These are phyloP conservation scores for Barnettozyma wickerhamii DNA, from an alignment of 805 yeast genomes.

Conservation along the genomic window DNA sequence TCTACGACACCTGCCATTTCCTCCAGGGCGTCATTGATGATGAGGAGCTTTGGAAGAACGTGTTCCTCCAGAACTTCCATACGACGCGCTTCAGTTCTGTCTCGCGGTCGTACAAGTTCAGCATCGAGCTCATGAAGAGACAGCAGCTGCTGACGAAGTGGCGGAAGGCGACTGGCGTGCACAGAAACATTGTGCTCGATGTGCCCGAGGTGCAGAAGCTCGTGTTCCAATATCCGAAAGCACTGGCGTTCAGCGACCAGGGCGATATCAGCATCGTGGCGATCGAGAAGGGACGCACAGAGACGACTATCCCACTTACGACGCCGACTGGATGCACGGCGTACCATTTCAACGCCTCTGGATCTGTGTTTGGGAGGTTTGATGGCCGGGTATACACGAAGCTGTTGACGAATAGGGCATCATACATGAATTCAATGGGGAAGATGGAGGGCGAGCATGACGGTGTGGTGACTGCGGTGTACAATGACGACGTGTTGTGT, in stretches of 20 bases:
- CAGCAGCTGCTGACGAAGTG: conserved; percentile 20
- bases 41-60: conserved; percentile 39
- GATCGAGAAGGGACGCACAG: conserved; percentile 14
- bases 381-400: conserved; percentile 18
- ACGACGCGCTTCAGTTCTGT: conserved; percentile 33
- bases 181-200: conserved; percentile 8
- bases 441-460: conserved; percentile 10
- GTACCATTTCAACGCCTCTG: conserved; percentile 10
- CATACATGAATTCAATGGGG: conserved; percentile 12
- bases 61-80: conserved; percentile 28
- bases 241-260: conserved; percentile 14
- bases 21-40: conserved; percentile 31
- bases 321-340: conserved; percentile 17
- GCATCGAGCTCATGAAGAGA: conserved; percentile 31
- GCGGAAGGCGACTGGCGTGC: conserved; percentile 15
- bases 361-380: conserved; percentile 18
- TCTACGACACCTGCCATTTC: conserved; percentile 28
- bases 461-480: conserved; percentile 13
- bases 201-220: conserved; percentile 9
- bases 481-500: conserved; percentile 14
- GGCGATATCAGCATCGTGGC: conserved; percentile 15
- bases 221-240: conserved; percentile 16
- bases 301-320: conserved; percentile 18
- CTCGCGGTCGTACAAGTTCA: conserved; percentile 30
- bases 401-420: conserved; percentile 12